Evolutionary conservation across 2,329 filamentous ascomycete genomes (phyloP).

Genomic region (Cercospora sp.): DNA sequence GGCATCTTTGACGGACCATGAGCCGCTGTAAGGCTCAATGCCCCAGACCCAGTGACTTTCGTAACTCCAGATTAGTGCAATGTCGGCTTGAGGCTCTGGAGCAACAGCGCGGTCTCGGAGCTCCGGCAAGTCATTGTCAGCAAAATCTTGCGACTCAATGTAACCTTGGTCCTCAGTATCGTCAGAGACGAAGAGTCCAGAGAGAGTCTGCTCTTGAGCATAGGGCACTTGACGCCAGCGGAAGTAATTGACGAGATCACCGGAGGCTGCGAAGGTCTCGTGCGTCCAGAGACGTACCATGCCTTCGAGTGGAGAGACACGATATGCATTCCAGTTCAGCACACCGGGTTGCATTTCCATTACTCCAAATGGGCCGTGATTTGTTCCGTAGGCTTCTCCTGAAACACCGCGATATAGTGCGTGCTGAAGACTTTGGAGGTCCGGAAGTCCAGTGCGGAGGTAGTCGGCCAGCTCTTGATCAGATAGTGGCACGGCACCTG

Average conservation of each 20-base stretch:
- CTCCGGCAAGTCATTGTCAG: slow-evolving; percentile 23
- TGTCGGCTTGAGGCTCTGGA: slow-evolving; percentile 23
- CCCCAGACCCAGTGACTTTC: slow-evolving; percentile 29
- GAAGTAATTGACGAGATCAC: slow-evolving; percentile 32
- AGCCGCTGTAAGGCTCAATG: slow-evolving; percentile 30
- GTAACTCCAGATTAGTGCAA: slow-evolving; percentile 29
- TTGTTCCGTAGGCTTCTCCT: slow-evolving; percentile 23
- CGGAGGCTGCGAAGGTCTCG: slow-evolving; percentile 29
- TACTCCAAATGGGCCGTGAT: slow-evolving; percentile 28
- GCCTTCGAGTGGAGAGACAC: slow-evolving; percentile 30
- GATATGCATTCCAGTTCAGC: slow-evolving; percentile 30
- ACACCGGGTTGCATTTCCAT: slow-evolving; percentile 34
- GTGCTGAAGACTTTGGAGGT: slow-evolving; percentile 28
- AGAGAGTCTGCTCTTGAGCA: slow-evolving; percentile 31
- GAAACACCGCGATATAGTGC: slow-evolving; percentile 28
- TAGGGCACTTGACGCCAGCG: slow-evolving; percentile 31
- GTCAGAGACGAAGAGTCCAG: slow-evolving; percentile 28
- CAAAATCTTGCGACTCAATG: slow-evolving; percentile 25
- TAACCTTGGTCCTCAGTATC: slow-evolving; percentile 27
- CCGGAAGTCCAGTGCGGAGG: slow-evolving; percentile 29
- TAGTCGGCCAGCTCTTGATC: slow-evolving; percentile 27
- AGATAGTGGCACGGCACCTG: slow-evolving; percentile 19
- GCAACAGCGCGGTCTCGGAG: background rate
- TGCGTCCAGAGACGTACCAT: slow-evolving; percentile 33
- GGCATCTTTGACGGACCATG: slow-evolving; percentile 28